Evolutionary conservation across 306 rosid species (phyloP), one percentile per base, ranked within the genome.

Genomic region (Inga leiocalycina): DNA sequence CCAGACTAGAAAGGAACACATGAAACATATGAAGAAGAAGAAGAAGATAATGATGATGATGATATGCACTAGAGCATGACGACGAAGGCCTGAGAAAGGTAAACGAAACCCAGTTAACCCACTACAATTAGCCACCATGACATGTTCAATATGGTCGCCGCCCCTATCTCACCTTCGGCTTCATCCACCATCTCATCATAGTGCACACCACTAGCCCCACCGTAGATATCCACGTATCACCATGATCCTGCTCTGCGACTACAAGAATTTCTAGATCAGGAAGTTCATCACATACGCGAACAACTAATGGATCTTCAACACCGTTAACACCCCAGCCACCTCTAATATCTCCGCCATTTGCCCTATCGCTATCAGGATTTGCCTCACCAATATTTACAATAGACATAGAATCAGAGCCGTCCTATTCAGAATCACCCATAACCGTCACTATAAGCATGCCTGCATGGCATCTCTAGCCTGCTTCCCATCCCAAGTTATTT

Each of bases 401-500:
- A 90, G 81, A 15, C 74, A 43, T n/a, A 95, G 44, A 0, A 91
- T 0, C 3, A 89, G 5, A 4, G 86, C 92, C 8, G 97, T 88
- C 3, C 82, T 2, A 77, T 85, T 66, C 4, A 95, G 85, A 24
- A 95, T 93, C 56, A 95, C 90, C 97, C 94, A 92, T 30, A 98
- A 95, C 19, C 98, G 0, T 94, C 97, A 34, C 99, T 98, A 3
- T 78, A 86, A 0, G 99, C 98, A 83, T 95, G 98, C 19, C 98
- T 98, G 51, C 99, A 95, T 0, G 93, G 89, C 6, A 98, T 95
- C 46, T 93, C 99, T 32, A 95, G 83, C 2, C 97, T 98, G 39
- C 98, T 95, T 30, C 98, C 99, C 99, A 95, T 95, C 12, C 99
- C 99, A 6, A 93, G 81, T 98, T 93, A 75, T 13, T 32, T 48